Evolutionary conservation across 2,329 filamentous ascomycete species (phyloP).

Genomic region (Anthostomella pinea): DNA sequence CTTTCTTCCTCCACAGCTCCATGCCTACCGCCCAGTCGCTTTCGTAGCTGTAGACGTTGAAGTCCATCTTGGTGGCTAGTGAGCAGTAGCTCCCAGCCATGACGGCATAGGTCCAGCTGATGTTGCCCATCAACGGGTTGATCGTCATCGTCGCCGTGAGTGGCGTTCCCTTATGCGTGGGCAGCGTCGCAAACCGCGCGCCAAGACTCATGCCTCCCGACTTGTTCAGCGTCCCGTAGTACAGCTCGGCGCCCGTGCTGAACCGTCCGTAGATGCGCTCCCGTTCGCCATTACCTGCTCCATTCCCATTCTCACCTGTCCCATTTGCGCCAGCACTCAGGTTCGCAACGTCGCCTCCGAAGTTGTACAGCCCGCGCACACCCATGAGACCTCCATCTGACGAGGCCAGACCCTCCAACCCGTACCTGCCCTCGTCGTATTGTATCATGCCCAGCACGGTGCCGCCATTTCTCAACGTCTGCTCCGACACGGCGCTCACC

Average conservation of each 20-base stretch:
- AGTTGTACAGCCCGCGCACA: slow-evolving; percentile 88
- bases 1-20: slow-evolving; percentile 80
- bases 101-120: slow-evolving; percentile 89
- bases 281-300: slow-evolving; percentile 36
- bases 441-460: slow-evolving; percentile 71
- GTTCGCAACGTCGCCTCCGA: slow-evolving; percentile 66
- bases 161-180: slow-evolving; percentile 77
- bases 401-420: slow-evolving; percentile 84
- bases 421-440: slow-evolving; percentile 84
- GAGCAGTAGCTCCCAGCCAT: slow-evolving; percentile 80
- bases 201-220: slow-evolving; percentile 88
- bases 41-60: slow-evolving; percentile 98
- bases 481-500: slow-evolving; percentile 73
- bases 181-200: slow-evolving; percentile 83
- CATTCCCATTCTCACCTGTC: slow-evolving; percentile 16
- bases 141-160: slow-evolving; percentile 90
- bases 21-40: slow-evolving; percentile 88
- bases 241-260: slow-evolving; percentile 87
- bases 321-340: slow-evolving; percentile 17
- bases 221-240: slow-evolving; percentile 94
- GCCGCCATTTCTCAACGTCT: slow-evolving; percentile 69
- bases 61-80: slow-evolving; percentile 87
- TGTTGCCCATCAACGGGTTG: slow-evolving; percentile 90
- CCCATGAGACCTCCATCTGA: slow-evolving; percentile 90
- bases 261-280: slow-evolving; percentile 76